Base-by-base conservation (phyloP, 2,329 filamentous ascomycete species). In the Corynespora cassiicola region DNA sequence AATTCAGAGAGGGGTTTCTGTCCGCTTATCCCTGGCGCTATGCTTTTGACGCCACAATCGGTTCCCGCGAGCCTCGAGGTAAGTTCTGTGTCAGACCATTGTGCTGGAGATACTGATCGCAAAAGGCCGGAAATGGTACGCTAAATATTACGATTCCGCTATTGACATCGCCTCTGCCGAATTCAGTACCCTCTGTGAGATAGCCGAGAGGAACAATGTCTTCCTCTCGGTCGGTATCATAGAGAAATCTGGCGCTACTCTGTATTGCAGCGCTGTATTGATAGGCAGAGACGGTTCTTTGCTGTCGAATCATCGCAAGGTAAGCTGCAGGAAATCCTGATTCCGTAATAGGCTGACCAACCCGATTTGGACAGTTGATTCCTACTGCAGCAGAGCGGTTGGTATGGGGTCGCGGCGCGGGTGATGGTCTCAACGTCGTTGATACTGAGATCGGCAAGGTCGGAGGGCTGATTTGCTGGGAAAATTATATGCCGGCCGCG, bases 401-500 rank as follows among this genome's bases (percentile, higher is more conserved):
- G 2, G 61, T 73, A 3, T 73, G 70, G 70, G 70, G 18, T 16
- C 55, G 67, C 33, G 70, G 69, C 12, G 56, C 69, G 10, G 70
- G 71, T 18, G 69, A 74, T 29, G 65, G 65, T 1, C 52, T 74
- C 7, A 56, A 61, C 16, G 69, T 73, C 11, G 62, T 67, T 5
- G 59, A 72, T 40, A 69, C 68, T 3, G 68, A 69, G 17, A 61
- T 72, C 19, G 69, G 70, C 3, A 71, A 66, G 36, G 65, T 72
- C 10, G 70, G 69, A 16, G 71, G 69, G 1, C 41, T 74, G 33
- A 73, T 73, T 30, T 73, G 69, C 38, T 72, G 69, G 70, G 70
- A 73, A 47, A 73, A 73, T 39, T 74, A 73, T 32, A 74, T 74
- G 70, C 71, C 71, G 5, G 68, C 65, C 6, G 70, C 71, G 10